These are phyloP conservation scores for Boletus bicolor DNA, from an alignment of 768 basidiomycete species.

Conservation along the genomic window DNA sequence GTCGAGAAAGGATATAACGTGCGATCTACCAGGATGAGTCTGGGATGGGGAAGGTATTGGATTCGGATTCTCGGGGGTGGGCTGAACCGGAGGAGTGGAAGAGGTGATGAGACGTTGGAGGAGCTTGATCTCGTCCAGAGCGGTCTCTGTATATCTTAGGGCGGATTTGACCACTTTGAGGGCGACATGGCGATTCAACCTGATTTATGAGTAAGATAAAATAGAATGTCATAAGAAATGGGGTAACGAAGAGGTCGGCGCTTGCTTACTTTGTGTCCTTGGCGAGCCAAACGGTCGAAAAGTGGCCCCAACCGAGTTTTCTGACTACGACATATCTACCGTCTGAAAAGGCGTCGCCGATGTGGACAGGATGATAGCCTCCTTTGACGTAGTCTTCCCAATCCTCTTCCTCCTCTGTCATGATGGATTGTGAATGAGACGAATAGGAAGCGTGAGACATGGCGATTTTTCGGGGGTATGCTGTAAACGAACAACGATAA, in stretches of 20 bases:
- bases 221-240: not conserved
- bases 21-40: constrained; percentile 83
- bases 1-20: constrained; percentile 97
- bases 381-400: constrained; percentile 86
- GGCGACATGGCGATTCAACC: constrained; percentile 93
- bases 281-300: constrained; percentile 91
- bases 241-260: constrained; percentile 1
- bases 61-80: constrained; percentile 47
- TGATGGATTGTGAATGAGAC: constrained; percentile 70
- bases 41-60: constrained; percentile 54
- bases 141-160: constrained; percentile 94
- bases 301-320: constrained; percentile 96
- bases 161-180: constrained; percentile 99
- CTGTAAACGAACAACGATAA: constrained; percentile 35
- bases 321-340: constrained; percentile 87
- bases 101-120: constrained; percentile 93
- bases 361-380: constrained; percentile 90
- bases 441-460: constrained; percentile 78
- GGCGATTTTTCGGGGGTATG: constrained; percentile 33
- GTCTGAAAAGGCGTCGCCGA: constrained; percentile 87
- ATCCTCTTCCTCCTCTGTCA: constrained; percentile 91
- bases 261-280: constrained; percentile 69
- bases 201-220: constrained; percentile 35
- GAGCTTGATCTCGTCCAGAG: constrained; percentile 97
- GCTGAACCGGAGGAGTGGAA: constrained; percentile 50